Evolutionary conservation across 305 asterid species (phyloP).

Genomic region (Plantago lanceolata): DNA sequence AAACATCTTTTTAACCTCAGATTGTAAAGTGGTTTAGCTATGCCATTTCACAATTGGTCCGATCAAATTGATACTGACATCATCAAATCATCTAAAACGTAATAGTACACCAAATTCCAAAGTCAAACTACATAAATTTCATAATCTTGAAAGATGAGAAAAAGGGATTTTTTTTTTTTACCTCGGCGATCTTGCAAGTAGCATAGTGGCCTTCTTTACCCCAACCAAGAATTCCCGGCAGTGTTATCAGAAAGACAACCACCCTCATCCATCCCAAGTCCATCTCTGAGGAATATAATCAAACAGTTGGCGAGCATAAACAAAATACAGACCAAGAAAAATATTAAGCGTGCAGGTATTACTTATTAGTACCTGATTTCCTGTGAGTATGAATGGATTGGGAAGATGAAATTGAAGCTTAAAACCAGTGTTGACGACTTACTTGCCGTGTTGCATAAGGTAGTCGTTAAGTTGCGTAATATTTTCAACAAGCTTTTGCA

Average conservation of each 20-base stretch:
- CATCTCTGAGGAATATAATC: slow-evolving; percentile 17
- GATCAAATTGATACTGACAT: neutral
- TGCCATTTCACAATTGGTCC: neutral
- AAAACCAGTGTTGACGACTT: no score
- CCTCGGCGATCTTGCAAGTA: slow-evolving; percentile 87
- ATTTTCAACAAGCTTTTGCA: no score
- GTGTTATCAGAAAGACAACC: slow-evolving; percentile 30
- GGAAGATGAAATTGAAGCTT: no score
- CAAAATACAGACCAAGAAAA: neutral
- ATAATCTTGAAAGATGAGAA: neutral
- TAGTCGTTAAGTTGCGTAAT: no score
- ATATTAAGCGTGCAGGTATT: neutral
- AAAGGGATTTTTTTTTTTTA: no score
- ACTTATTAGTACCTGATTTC: slow-evolving; percentile 13
- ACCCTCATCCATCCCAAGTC: slow-evolving; percentile 42
- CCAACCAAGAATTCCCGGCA: slow-evolving; percentile 54
- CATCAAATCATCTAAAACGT: neutral
- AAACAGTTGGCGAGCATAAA: no score
- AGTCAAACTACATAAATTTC: neutral
- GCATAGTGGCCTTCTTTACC: slow-evolving; percentile 81
- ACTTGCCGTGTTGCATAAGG: no score
- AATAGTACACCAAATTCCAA: neutral
- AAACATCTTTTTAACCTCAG: no score
- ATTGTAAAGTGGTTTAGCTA: no score
- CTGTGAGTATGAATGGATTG: no score